Evolutionary conservation across 2,329 filamentous ascomycete species (phyloP), one percentile per base, ranked within the genome.

Genomic region (Cladosporium sp.): DNA sequence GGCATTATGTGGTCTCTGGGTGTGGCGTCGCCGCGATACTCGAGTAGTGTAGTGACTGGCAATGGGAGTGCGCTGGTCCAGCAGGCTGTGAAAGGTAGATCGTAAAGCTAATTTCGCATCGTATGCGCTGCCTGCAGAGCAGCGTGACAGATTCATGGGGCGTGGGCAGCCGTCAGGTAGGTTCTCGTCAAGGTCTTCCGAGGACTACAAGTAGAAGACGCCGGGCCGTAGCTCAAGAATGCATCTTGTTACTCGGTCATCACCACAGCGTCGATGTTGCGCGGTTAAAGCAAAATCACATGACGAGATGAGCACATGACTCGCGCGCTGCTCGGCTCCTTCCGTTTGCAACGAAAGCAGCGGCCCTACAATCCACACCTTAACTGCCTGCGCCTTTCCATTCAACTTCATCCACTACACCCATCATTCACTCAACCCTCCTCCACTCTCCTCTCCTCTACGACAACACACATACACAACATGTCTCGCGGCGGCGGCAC

Each of bases 401-500:
- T 17, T 15, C 32, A n/a, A 36, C n/a, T n/a, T 36, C 32, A 36
- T n/a, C 36, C 36, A 19, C 19, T n/a, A 12, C 17, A 6, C 30
- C n/a, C 3, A 11, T 22, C 32, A 47, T 15, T 36, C 4, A 12
- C 9, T 19, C 32, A 38, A 15, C 38, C 38, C 29, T 15, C 27
- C 11, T 27, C 47, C 13, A 15, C 11, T 12, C 38, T 36, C 29
- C 36, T 19, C 18, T 19, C 20, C 24, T 11, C 19, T 19, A 13
- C 24, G 11, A 12, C 39, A 9, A 22, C n/a, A 17, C 9, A 11
- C 19, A 22, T 13, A 43, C 34, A 24, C 50, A n/a, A 42, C 69
- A 96, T 96, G 90, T 96, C 91, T 83, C 89, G 90, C 70, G 84
- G 88, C 72, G 73, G 74, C 53, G 86, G 89, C 64, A 95, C 88